Evolutionary conservation across 345 rosid genomes (phyloP).

Genomic region (Zanthoxylum bungeanum): DNA sequence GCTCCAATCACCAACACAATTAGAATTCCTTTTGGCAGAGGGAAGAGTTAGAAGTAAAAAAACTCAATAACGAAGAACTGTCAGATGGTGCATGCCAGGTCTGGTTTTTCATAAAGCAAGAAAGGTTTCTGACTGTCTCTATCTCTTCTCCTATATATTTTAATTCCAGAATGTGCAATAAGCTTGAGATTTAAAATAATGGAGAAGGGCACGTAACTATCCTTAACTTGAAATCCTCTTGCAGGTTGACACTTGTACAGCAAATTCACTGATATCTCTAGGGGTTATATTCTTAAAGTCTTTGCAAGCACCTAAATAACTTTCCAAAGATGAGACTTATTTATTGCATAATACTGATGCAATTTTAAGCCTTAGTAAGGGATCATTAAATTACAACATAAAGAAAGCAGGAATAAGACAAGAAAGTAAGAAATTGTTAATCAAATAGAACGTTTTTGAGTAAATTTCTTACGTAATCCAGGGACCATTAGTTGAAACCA

Average conservation of each 20-base stretch:
- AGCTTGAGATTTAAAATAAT: neutral
- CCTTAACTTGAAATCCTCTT: neutral
- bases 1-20: neutral
- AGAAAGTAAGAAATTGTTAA: neutral
- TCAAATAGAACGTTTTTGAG: neutral
- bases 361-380: neutral
- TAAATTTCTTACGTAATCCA: conserved; percentile 84
- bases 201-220: neutral
- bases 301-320: neutral
- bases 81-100: neutral
- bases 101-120: neutral
- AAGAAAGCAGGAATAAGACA: neutral
- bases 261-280: neutral
- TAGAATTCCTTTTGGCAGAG: neutral
- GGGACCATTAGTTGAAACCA: conserved; percentile 84
- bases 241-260: neutral
- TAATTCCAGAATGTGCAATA: neutral
- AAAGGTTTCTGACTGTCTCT: neutral
- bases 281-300: neutral
- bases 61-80: neutral
- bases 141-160: neutral
- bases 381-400: neutral
- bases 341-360: neutral
- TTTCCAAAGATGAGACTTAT: neutral
- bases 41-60: neutral